Evolutionary conservation across 208 protist genomes (phyloP).

Genomic region (Angomonas ambiguus): DNA sequence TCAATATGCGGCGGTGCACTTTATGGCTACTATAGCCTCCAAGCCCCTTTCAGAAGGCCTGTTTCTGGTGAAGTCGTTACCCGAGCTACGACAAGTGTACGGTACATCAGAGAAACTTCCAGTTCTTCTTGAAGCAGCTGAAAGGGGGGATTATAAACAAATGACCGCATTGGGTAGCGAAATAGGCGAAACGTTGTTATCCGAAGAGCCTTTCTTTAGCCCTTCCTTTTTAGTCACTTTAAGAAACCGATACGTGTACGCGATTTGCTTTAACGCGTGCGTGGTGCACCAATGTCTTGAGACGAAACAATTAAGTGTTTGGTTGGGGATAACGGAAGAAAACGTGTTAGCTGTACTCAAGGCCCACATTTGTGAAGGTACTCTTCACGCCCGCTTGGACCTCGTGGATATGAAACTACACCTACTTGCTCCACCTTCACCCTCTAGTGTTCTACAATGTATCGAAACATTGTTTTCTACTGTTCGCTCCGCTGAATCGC

Average conservation of each 20-base stretch:
- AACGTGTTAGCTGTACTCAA: too few species aligned
- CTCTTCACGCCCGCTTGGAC: background rate
- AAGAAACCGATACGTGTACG: constrained; percentile 17
- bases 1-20: constrained; percentile 13
- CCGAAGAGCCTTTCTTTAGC: background rate
- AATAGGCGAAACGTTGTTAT: background rate
- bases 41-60: constrained; percentile 21
- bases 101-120: constrained; percentile 12
- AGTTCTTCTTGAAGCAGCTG: constrained; percentile 8
- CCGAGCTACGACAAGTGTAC: constrained; percentile 19
- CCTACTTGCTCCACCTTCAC: too few species aligned
- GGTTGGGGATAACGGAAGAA: too few species aligned
- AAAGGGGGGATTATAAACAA: background rate
- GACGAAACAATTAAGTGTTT: too few species aligned
- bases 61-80: background rate
- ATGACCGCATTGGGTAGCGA: background rate
- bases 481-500: background rate
- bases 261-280: constrained; percentile 37
- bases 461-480: too few species aligned
- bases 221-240: constrained; percentile 16
- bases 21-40: constrained; percentile 24
- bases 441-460: too few species aligned
- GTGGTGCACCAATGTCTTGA: too few species aligned
- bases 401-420: background rate
- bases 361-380: too few species aligned